Evolutionary conservation across 1,284 basidiomycete genomes (phyloP).

Genomic region (Mycosarcoma mackinlayi): DNA sequence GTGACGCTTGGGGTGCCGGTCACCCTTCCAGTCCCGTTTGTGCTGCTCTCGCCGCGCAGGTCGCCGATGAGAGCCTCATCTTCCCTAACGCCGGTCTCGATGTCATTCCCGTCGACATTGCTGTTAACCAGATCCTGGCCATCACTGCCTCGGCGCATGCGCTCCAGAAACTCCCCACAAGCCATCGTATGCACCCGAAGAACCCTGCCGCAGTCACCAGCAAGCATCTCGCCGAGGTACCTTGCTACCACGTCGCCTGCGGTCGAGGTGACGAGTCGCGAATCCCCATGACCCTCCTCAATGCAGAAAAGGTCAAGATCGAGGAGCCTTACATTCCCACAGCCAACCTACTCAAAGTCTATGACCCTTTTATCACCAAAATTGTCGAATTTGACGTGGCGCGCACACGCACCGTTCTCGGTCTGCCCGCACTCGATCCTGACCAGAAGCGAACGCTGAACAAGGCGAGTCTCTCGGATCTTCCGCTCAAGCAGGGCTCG

Average conservation of each 20-base stretch:
- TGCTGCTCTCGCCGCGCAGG: constrained; percentile 37
- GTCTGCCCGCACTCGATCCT: constrained; percentile 18
- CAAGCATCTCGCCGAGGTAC: constrained; percentile 42
- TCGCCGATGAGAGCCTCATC: constrained; percentile 23
- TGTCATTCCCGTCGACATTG: constrained; percentile 47
- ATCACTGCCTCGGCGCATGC: constrained; percentile 45
- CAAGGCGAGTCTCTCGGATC: constrained; percentile 20
- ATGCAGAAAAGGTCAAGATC: constrained; percentile 29
- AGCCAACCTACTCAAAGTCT: constrained; percentile 43
- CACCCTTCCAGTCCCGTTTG: constrained; percentile 51
- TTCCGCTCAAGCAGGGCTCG: constrained; percentile 29
- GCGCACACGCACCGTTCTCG: constrained; percentile 33
- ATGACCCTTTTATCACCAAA: constrained; percentile 42
- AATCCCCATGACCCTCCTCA: constrained; percentile 43
- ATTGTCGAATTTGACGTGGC: constrained; percentile 42
- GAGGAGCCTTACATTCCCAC: constrained; percentile 44
- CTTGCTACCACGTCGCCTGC: constrained; percentile 49
- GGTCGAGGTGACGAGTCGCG: constrained; percentile 29
- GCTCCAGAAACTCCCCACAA: constrained; percentile 36
- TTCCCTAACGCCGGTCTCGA: constrained; percentile 45
- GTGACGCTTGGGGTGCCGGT: constrained; percentile 46
- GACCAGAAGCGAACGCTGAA: constrained; percentile 16
- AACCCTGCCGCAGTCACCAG: constrained; percentile 35
- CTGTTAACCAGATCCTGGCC: constrained; percentile 48
- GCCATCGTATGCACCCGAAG: constrained; percentile 42